phyloP scores from a whole-genome alignment of 768 basidiomycete genomes.

The Trichaptum fuscoviolaceum region DNA sequence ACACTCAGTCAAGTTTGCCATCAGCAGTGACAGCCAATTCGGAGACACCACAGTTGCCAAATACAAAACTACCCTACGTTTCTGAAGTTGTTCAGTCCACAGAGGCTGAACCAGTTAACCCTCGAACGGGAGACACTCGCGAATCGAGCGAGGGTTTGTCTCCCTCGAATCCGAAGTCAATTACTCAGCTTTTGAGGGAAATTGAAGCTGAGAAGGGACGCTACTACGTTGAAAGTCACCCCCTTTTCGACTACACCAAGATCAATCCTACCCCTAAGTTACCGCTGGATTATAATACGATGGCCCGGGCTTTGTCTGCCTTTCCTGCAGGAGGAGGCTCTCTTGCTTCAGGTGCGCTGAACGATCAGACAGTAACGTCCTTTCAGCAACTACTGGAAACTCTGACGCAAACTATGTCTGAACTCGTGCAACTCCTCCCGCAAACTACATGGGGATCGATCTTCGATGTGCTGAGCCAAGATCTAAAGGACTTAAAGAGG shows the following conservation, averaged over 20 bases:
- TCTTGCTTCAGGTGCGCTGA: conserved; percentile 79
- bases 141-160: conserved; percentile 46
- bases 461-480: background rate
- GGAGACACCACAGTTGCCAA: conserved; percentile 39
- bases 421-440: conserved; percentile 76
- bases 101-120: conserved; percentile 8
- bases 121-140: conserved; percentile 25
- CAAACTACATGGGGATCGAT: conserved; percentile 73
- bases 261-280: conserved; percentile 74
- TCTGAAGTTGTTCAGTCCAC: conserved; percentile 7
- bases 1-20: conserved; percentile 37
- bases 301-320: conserved; percentile 82
- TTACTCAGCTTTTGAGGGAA: conserved; percentile 64
- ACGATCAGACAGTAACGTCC: conserved; percentile 79
- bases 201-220: conserved; percentile 55
- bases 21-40: conserved; percentile 37
- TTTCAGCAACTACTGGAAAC: conserved; percentile 88
- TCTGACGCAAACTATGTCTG: conserved; percentile 85
- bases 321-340: conserved; percentile 82
- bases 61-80: conserved; percentile 7
- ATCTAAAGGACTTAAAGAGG: background rate
- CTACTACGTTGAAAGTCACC: conserved; percentile 48
- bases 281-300: conserved; percentile 78
- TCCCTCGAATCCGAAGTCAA: conserved; percentile 41
- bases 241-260: conserved; percentile 69